phyloP scores from a whole-genome alignment of 805 yeast genomes.

The Clavispora fructus region DNA sequence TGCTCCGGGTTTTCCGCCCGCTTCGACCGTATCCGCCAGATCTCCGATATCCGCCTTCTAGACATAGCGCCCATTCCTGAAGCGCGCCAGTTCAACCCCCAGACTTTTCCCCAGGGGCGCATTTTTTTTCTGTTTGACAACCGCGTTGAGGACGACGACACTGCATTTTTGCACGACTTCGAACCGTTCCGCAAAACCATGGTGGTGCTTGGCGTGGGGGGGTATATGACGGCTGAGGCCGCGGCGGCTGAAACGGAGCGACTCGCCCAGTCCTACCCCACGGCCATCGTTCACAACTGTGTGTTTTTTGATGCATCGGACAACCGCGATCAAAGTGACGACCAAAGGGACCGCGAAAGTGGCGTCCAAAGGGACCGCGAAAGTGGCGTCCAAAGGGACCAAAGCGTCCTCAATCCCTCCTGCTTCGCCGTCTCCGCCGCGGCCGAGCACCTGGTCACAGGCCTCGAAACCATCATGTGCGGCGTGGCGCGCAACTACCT shows the following conservation, averaged over 20 bases:
- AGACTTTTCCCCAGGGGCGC: constrained; percentile 75
- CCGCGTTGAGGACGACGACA: constrained; percentile 45
- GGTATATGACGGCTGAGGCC: constrained; percentile 15
- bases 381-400: no score
- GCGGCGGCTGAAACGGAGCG: constrained; percentile 5
- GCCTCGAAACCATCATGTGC: constrained; percentile 62
- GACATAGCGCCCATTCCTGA: constrained; percentile 64
- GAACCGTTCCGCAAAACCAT: constrained; percentile 84
- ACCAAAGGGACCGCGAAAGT: no score
- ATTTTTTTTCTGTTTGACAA: constrained; percentile 54
- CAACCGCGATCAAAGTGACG: no score
- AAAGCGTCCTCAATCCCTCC: no score
- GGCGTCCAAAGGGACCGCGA: no score
- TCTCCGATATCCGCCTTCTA: constrained; percentile 62
- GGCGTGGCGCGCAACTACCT: constrained; percentile 66
- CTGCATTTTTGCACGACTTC: constrained; percentile 72
- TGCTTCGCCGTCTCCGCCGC: constrained; percentile 23
- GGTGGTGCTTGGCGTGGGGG: constrained; percentile 46
- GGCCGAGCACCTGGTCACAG: constrained; percentile 21
- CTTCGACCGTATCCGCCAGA: constrained; percentile 39
- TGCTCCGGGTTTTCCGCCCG: constrained; percentile 43
- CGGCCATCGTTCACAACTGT: constrained; percentile 49
- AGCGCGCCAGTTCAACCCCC: constrained; percentile 65
- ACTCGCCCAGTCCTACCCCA: constrained; percentile 44
- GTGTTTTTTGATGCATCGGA: constrained; percentile 46